A percentile compares a stretch with the other conserved stretches of the same genome.
phyloP scores from a whole-genome alignment of 1,284 basidiomycete species.

The Rhizoctonia solani region DNA sequence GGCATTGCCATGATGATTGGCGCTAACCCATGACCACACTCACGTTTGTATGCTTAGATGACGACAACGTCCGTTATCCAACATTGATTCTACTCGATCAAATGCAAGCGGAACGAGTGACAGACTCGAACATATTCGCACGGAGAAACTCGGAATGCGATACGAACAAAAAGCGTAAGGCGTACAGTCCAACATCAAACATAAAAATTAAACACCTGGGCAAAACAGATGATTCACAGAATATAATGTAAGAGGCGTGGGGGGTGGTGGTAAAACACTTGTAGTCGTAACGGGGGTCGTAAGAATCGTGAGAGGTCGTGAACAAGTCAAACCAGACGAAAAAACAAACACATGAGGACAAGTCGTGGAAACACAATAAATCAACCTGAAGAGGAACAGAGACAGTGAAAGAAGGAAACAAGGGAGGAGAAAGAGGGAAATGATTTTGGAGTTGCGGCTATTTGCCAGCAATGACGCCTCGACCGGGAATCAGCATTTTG shows the following conservation, averaged over 20 bases:
- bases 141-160: too few relatives aligned
- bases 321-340: not conserved
- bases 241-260: not conserved
- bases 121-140: too few relatives aligned
- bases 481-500: slow-evolving; percentile 33
- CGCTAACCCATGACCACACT: too few relatives aligned
- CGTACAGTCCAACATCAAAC: too few relatives aligned
- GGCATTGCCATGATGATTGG: too few relatives aligned
- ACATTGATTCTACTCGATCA: too few relatives aligned
- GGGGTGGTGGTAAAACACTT: not conserved
- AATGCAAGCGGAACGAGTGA: too few relatives aligned
- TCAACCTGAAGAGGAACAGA: not conserved
- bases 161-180: too few relatives aligned
- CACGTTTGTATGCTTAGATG: too few relatives aligned
- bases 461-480: not conserved
- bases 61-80: too few relatives aligned
- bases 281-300: not conserved
- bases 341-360: too few relatives aligned
- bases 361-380: not conserved
- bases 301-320: too few relatives aligned
- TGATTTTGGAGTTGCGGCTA: not conserved
- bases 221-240: not conserved
- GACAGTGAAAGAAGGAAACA: not conserved
- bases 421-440: not conserved
- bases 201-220: not conserved